Base-by-base conservation (phyloP, 352 stramenopile genomes). In the Phytophthora aleatoria region DNA sequence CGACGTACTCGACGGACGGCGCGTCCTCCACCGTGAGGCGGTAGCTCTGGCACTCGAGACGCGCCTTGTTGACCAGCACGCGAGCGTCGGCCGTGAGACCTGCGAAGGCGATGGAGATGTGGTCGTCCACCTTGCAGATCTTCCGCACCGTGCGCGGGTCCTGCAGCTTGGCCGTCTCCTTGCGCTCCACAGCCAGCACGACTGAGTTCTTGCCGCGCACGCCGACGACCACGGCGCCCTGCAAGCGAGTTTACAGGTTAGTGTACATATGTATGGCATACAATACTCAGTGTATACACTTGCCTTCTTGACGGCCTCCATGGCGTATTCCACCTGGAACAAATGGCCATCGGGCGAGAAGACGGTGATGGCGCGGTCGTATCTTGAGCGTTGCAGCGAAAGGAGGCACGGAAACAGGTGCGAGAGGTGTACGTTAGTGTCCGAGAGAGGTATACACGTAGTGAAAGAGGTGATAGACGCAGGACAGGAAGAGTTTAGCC, bases 301-400 rank as follows among this genome's bases (percentile, higher is more conserved):
- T 62, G 86, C 89, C 77, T 97, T 95, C 78, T 98, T 98, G 11
- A 99, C 97, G 31, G 98, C 98, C 74, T 99, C 97, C 92, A 99
- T 99, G 62, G 98, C 98, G 85, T 99, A 99, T 87, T 99, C 97
- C 9, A 99, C 97, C 76, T 99, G 97, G 80, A 99, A 99, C 69
- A 99, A 87, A 77, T 99, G 97, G 36, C 98, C 98, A 85, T 99
- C 98, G 7, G 98, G 98, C 71, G 96, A 99, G 83, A 99, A 99
- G 33, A 99, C 96, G 54, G 98, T 99, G 76, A 99, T 99, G 39
- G 98, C 97, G 70, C 97, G 95, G 85, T 99, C 97, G 81, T 99
- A 99, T 81, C 96, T 99, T 52, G 41, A 27, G 15, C 5, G 6
- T 39, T 60, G 13, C n/a, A 59, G 30, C 27, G 27, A 49, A 3